phyloP scores from a whole-genome alignment of 2,329 filamentous ascomycete genomes.

The Talaromyces piceae region DNA sequence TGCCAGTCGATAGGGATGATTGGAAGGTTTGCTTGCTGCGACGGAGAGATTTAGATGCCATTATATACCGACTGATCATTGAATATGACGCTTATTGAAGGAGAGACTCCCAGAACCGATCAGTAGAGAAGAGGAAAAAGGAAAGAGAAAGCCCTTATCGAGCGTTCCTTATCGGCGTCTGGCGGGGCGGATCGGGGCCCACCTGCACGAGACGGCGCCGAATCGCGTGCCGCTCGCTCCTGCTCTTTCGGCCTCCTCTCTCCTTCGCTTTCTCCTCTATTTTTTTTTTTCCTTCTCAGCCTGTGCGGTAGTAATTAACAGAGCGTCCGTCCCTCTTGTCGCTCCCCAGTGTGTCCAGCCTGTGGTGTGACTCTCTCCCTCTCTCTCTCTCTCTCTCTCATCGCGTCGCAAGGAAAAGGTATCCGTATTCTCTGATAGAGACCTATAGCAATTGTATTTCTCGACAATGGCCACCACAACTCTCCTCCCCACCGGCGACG shows the following conservation, averaged over 20 bases:
- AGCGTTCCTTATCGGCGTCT: background rate
- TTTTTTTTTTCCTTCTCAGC: background rate
- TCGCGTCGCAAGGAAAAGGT: too few species aligned
- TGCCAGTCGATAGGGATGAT: too few species aligned
- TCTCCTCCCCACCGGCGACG: conserved; percentile 56
- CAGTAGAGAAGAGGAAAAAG: background rate
- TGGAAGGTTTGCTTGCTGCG: too few species aligned
- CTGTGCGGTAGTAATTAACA: too few species aligned
- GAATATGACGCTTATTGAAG: background rate
- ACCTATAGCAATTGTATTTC: too few species aligned
- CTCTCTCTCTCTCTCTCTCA: too few species aligned
- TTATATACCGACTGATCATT: too few species aligned
- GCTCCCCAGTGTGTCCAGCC: too few species aligned
- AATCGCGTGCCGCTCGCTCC: background rate
- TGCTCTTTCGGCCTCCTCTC: background rate
- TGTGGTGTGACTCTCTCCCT: background rate
- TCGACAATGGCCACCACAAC: conserved; percentile 50
- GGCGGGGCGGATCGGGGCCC: background rate
- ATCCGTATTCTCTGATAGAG: too few species aligned
- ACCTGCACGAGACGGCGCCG: background rate
- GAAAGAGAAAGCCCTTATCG: background rate
- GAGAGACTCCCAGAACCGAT: too few species aligned
- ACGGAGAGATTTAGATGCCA: too few species aligned
- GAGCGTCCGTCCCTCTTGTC: background rate
- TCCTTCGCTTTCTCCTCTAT: background rate